phyloP scores from a whole-genome alignment of 2,329 filamentous ascomycete species.

The Dactylellina sp. region DNA sequence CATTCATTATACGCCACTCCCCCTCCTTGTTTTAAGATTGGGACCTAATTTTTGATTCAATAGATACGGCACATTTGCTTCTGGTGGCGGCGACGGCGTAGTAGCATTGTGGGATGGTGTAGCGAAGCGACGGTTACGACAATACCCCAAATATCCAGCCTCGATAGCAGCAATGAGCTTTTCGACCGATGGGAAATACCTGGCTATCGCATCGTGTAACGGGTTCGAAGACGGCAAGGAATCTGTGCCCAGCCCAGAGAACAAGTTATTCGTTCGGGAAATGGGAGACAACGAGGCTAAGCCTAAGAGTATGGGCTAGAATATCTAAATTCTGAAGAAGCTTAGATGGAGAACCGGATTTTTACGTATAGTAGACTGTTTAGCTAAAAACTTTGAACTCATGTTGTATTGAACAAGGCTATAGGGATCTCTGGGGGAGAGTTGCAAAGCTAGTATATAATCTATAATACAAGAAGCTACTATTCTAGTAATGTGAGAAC shows the following conservation, averaged over 20 bases:
- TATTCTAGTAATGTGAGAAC: constrained; percentile 8
- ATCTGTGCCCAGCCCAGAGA: constrained; percentile 75
- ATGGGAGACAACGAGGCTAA: constrained; percentile 88
- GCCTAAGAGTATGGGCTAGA: constrained; percentile 78
- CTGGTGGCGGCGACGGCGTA: constrained; percentile 87
- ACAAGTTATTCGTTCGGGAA: constrained; percentile 83
- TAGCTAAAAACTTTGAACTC: background rate
- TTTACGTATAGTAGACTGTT: background rate
- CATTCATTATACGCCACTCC: constrained; percentile 30
- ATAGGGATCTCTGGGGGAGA: background rate
- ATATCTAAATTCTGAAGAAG: background rate
- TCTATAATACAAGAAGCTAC: constrained; percentile 52
- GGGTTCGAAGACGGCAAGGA: constrained; percentile 90
- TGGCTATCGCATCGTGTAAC: constrained; percentile 84
- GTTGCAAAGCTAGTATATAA: constrained; percentile 20
- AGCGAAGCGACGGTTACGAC: constrained; percentile 87
- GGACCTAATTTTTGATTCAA: no score
- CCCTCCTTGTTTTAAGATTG: background rate
- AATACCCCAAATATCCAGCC: constrained; percentile 85
- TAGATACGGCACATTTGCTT: constrained; percentile 83
- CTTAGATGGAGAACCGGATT: background rate
- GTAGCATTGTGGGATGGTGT: constrained; percentile 94
- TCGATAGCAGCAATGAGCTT: constrained; percentile 83
- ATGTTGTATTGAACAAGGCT: no score
- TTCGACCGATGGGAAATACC: constrained; percentile 78